Conservation (phyloP, 2,329 filamentous ascomycete genomes). For the Esteya vermicola region DNA sequence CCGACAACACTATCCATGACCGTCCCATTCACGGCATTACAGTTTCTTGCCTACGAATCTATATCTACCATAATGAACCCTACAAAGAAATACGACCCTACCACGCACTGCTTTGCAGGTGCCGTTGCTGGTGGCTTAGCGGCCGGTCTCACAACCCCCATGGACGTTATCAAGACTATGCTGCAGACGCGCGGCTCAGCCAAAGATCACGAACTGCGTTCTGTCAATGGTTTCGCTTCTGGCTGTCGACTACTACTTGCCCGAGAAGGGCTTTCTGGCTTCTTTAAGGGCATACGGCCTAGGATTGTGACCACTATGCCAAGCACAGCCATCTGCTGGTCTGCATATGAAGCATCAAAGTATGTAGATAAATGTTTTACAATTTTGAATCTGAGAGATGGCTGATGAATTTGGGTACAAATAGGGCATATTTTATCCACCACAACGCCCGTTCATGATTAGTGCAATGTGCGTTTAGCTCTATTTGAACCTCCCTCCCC, state of each 20-base stretch:
- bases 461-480: too few relatives aligned
- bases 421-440: slow-evolving; percentile 43
- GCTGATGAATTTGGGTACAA: neutral
- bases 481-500: too few relatives aligned
- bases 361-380: slow-evolving; percentile 22
- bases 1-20: slow-evolving; percentile 98
- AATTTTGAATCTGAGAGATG: neutral
- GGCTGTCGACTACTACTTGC: slow-evolving; percentile 71
- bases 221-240: slow-evolving; percentile 67
- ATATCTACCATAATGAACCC: slow-evolving; percentile 91
- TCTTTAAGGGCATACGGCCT: slow-evolving; percentile 85
- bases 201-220: slow-evolving; percentile 63
- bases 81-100: slow-evolving; percentile 69
- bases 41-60: slow-evolving; percentile 96
- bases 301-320: slow-evolving; percentile 94
- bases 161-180: slow-evolving; percentile 97
- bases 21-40: slow-evolving; percentile 89
- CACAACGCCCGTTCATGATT: slow-evolving; percentile 6
- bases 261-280: slow-evolving; percentile 72
- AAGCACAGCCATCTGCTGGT: slow-evolving; percentile 99
- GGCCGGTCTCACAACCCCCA: slow-evolving; percentile 82
- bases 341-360: slow-evolving; percentile 56
- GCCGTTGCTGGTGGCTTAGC: slow-evolving; percentile 87
- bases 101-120: slow-evolving; percentile 87
- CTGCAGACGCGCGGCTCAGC: slow-evolving; percentile 81